These are phyloP conservation scores for Eucalyptus cloeziana DNA, from an alignment of 345 rosid species.

Conservation along the genomic window DNA sequence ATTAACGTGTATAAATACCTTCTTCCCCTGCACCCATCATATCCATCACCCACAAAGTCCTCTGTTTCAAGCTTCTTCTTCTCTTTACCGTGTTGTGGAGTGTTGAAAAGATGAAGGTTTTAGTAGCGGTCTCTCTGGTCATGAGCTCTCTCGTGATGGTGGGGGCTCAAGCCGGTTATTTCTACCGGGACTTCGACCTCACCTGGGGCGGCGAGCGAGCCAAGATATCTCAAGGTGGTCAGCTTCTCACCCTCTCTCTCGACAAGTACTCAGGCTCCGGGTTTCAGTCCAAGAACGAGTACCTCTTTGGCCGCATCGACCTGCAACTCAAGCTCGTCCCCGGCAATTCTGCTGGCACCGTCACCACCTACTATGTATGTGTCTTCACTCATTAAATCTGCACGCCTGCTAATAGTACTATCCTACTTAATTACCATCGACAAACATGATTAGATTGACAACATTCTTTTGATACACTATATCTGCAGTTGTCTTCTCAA, in stretches of 20 bases:
- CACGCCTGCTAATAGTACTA: not conserved
- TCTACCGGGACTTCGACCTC: not conserved
- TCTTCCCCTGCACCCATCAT: not conserved
- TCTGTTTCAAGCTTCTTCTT: not conserved
- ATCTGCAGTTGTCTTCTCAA: not conserved
- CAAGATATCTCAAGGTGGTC: constrained; percentile 24
- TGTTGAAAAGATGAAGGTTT: not conserved
- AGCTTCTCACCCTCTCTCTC: constrained; percentile 16
- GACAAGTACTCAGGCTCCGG: constrained; percentile 43
- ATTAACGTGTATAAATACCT: not conserved
- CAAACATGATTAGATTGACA: not conserved
- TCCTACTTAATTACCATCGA: not conserved
- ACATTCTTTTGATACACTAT: not conserved
- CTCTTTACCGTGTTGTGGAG: not conserved
- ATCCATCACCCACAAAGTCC: not conserved
- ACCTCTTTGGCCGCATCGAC: constrained; percentile 32
- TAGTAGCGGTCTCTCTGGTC: not conserved
- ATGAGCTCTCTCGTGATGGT: not conserved
- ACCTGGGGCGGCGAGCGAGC: constrained; percentile 21
- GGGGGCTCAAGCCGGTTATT: not conserved
- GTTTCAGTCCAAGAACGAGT: constrained; percentile 41
- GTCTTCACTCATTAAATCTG: not conserved
- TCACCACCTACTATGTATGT: constrained; percentile 45
- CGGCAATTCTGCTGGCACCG: constrained; percentile 52
- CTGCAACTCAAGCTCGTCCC: constrained; percentile 45